Base-by-base conservation (phyloP, 352 stramenopile genomes). In the Thalassiosira livingstoniorum region DNA sequence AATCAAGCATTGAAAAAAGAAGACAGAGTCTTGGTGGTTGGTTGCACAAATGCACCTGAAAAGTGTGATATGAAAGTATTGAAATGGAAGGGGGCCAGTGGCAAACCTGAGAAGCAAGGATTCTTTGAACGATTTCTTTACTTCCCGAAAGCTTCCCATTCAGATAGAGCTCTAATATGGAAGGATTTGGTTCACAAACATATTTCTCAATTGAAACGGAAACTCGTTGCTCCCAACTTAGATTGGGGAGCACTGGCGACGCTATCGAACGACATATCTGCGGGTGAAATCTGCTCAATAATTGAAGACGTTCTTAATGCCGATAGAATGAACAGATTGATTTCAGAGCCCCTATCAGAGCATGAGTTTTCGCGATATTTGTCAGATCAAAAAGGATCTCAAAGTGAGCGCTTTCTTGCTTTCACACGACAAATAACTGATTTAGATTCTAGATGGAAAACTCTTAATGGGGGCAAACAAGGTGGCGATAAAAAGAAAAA, bases 121-220 rank as follows among this genome's bases (percentile, higher is more conserved):
- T 95, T 97, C 82, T 98, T 98, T 81, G 95, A 98, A 80, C 97
- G 97, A 75, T 96, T 96, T 60, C 73, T 98, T 1, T 97, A 98
- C 77, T 87, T 98, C 42, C 96, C 96, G 53, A 97, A 96, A 72
- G 95, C 96, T 4, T 95, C 98, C 86, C 97, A 98, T 77, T 85
- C 95, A 11, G 96, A 95, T 43, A 92, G 96, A 21, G 86, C 97
- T 35, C 82, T 97, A 71, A 83, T 98, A 5, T 98, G 96, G 96
- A 93, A 95, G 62, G 71, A 95, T 21, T 90, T 92, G 35, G 84
- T 98, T 37, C 76, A 91, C 13, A 74, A 82, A 25, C 91, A 88
- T 0, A 89, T 97, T 15, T 67, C 47, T 32, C 4, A 15, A 35
- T 29, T 53, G 2, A 27, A 58, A 35, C 37, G 5, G 0, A 60